These are phyloP conservation scores for Flaveria trinervia DNA, from an alignment of 129 eudicot species.

Conservation along the genomic window DNA sequence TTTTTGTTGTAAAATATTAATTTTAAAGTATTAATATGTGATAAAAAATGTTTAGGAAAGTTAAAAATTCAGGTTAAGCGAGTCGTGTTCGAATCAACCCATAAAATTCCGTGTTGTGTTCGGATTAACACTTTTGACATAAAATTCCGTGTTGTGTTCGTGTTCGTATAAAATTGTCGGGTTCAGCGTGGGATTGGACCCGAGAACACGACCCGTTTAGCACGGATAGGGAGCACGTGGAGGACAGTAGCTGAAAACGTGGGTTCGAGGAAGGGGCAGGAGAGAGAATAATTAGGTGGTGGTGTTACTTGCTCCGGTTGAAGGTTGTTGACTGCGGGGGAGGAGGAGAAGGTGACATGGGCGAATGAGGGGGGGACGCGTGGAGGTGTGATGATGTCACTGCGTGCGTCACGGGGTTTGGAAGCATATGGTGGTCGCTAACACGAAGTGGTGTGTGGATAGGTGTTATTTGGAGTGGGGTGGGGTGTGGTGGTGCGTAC, in stretches of 20 bases:
- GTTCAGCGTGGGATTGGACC: too few relatives aligned
- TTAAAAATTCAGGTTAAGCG: too few relatives aligned
- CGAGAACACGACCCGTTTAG: too few relatives aligned
- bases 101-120: too few relatives aligned
- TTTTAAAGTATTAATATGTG: too few relatives aligned
- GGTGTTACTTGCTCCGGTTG: slow-evolving; percentile 21
- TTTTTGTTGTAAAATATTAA: too few relatives aligned
- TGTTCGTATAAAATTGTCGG: too few relatives aligned
- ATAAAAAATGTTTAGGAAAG: too few relatives aligned
- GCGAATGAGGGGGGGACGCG: slow-evolving; percentile 35
- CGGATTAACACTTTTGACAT: too few relatives aligned
- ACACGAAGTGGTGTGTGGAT: background rate
- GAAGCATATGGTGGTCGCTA: slow-evolving; percentile 10
- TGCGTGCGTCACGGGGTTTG: slow-evolving; percentile 45
- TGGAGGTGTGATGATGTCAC: slow-evolving; percentile 40
- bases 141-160: too few relatives aligned
- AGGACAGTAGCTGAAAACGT: slow-evolving; percentile 31
- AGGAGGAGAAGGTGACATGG: background rate
- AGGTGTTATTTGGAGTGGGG: slow-evolving; percentile 34
- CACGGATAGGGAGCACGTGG: slow-evolving; percentile 15
- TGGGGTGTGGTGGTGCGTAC: slow-evolving; percentile 30
- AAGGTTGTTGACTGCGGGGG: background rate
- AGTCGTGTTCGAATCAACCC: too few relatives aligned
- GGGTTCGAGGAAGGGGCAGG: slow-evolving; percentile 39
- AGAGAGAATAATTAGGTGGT: background rate